Evolutionary conservation across 768 basidiomycete genomes (phyloP).

Genomic region (Mrakia blollopis): DNA sequence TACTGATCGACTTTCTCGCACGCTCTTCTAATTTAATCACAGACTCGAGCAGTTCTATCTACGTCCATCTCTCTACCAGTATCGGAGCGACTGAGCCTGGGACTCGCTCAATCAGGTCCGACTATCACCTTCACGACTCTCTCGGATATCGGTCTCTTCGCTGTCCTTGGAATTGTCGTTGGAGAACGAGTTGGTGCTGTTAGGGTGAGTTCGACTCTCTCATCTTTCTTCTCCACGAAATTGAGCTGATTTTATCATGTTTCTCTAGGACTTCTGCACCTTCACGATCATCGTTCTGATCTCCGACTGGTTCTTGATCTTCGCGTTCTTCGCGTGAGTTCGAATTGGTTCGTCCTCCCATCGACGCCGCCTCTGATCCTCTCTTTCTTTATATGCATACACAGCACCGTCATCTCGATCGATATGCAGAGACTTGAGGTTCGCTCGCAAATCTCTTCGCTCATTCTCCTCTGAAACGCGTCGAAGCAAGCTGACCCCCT

Average conservation of each 20-base stretch:
- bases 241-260: background rate
- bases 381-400: background rate
- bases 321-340: conserved; percentile 45
- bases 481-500: background rate
- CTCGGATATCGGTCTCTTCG: conserved; percentile 74
- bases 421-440: conserved; percentile 91
- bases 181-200: conserved; percentile 36
- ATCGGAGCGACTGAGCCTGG: conserved; percentile 85
- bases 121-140: conserved; percentile 89
- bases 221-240: too few species aligned
- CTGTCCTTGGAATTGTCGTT: conserved; percentile 66
- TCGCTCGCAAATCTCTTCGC: conserved; percentile 2
- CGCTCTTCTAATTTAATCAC: too few species aligned
- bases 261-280: conserved; percentile 76
- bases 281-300: conserved; percentile 92
- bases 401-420: conserved; percentile 61
- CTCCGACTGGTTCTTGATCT: conserved; percentile 94
- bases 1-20: background rate
- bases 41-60: conserved; percentile 62
- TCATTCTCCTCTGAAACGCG: background rate
- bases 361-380: conserved; percentile 46
- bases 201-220: conserved; percentile 9
- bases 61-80: conserved; percentile 83
- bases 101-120: conserved; percentile 80
- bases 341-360: conserved; percentile 55